Evolutionary conservation across 2,329 filamentous ascomycete genomes (phyloP).

Genomic region (Fusarium equiseti): DNA sequence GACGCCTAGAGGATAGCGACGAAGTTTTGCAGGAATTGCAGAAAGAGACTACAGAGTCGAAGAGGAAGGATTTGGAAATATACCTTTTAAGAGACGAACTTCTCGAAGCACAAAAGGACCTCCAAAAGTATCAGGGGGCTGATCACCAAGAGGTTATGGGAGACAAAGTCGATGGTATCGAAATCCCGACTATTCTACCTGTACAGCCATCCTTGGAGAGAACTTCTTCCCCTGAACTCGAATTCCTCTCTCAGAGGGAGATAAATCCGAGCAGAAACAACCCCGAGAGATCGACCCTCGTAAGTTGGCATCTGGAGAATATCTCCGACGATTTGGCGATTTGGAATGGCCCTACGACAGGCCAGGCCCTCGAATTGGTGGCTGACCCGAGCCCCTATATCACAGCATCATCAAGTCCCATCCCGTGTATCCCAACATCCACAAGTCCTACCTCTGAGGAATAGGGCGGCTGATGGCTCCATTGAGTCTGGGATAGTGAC

Average conservation of each 20-base stretch:
- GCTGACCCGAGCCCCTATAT: neutral
- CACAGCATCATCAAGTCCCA: neutral
- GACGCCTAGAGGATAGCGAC: neutral
- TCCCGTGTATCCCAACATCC: neutral
- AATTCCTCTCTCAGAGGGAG: neutral
- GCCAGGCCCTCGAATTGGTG: neutral
- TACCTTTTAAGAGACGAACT: neutral
- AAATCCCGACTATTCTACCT: neutral
- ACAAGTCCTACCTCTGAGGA: neutral
- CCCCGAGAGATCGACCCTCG: neutral
- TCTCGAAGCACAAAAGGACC: accelerated
- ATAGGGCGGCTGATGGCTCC: neutral
- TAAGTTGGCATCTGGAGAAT: neutral
- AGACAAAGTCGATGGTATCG: neutral
- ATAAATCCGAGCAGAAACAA: neutral
- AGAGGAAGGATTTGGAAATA: neutral
- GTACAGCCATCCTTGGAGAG: neutral
- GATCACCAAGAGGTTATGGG: neutral
- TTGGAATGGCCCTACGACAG: neutral
- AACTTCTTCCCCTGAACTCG: neutral
- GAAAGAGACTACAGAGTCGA: neutral
- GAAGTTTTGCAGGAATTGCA: neutral
- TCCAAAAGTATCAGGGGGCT: accelerated
- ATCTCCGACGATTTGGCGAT: neutral
- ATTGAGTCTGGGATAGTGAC: too few relatives aligned